Conservation (phyloP, 1,139 yeast genomes). For the Chernovozyma sophiae-reginae region DNA sequence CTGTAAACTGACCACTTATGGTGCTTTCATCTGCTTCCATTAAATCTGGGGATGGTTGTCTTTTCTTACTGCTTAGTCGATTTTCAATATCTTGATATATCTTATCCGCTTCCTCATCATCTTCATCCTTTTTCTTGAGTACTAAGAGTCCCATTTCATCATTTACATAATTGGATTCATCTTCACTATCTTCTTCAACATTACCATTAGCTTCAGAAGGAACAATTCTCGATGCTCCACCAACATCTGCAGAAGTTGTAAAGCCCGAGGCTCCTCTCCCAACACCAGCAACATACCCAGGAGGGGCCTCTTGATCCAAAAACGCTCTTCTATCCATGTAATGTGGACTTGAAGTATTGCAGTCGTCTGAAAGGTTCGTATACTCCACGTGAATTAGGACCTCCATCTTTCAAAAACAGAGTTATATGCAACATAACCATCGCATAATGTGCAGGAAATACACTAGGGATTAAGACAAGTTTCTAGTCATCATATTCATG, state of each 20-base stretch:
- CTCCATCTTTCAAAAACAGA: too few relatives aligned
- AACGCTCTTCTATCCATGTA: conserved; percentile 62
- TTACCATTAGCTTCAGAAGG: conserved; percentile 7
- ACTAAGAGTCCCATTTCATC: conserved; percentile 31
- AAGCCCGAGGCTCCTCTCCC: conserved; percentile 97
- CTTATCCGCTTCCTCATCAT: conserved; percentile 68
- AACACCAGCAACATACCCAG: conserved; percentile 86
- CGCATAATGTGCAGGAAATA: too few relatives aligned
- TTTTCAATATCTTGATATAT: conserved; percentile 65
- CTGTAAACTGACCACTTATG: conserved; percentile 29
- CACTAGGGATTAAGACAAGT: too few relatives aligned
- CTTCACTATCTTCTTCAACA: conserved; percentile 24
- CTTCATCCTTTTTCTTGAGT: conserved; percentile 40
- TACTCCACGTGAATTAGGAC: too few relatives aligned
- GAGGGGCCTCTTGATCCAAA: conserved; percentile 82
- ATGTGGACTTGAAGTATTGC: neutral
- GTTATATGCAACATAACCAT: too few relatives aligned
- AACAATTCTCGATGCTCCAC: conserved; percentile 36
- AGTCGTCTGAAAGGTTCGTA: too few relatives aligned
- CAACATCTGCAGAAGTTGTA: conserved; percentile 78
- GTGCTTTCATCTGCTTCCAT: conserved; percentile 15
- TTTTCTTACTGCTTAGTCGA: conserved; percentile 39
- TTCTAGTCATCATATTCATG: too few relatives aligned
- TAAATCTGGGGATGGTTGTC: conserved; percentile 19
- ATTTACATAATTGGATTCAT: conserved; percentile 20